A percentile compares a stretch with the other conserved stretches of the same genome.
These are phyloP conservation scores for Pestalotiopsis sp. DNA, from an alignment of 2,329 filamentous ascomycete genomes.

Conservation along the genomic window DNA sequence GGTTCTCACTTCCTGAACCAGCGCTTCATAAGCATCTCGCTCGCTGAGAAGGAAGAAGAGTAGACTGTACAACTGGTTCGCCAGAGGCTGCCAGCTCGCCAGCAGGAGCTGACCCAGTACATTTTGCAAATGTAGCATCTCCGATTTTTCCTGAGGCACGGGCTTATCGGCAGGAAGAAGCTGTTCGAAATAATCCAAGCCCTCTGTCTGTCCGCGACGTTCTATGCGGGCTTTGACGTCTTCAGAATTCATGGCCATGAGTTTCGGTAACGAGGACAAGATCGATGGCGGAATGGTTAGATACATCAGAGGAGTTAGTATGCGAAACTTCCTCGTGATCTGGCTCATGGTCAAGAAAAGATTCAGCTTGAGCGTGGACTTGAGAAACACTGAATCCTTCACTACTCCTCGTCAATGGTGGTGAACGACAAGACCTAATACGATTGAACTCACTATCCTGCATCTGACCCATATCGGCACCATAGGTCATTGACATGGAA, in stretches of 20 bases:
- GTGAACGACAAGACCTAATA: too few relatives aligned
- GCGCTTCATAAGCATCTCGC: constrained; percentile 23
- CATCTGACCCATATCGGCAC: constrained; percentile 20
- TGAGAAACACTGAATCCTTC: constrained; percentile 14
- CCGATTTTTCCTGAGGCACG: constrained; percentile 7
- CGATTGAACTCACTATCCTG: constrained; percentile 22
- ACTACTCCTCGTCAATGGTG: too few relatives aligned
- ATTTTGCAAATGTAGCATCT: constrained; percentile 17
- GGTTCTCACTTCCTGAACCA: constrained; percentile 35
- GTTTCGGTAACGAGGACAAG: background rate
- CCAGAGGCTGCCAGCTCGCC: constrained; percentile 20
- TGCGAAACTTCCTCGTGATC: constrained; percentile 17
- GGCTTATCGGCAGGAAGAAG: constrained; percentile 17
- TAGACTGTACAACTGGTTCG: constrained; percentile 16
- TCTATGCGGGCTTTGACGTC: constrained; percentile 19
- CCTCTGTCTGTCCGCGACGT: constrained; percentile 15
- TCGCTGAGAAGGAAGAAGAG: constrained; percentile 26
- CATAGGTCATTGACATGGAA: constrained; percentile 4
- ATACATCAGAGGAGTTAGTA: constrained; percentile 19
- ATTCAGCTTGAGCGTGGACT: constrained; percentile 14
- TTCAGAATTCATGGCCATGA: constrained; percentile 8
- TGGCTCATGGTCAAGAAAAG: constrained; percentile 15
- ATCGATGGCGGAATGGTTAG: constrained; percentile 17
- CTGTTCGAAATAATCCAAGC: constrained; percentile 24
- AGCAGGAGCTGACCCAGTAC: constrained; percentile 20